Evolutionary conservation across 495 filamentous ascomycete species (phyloP).

Genomic region (Podospora australis): DNA sequence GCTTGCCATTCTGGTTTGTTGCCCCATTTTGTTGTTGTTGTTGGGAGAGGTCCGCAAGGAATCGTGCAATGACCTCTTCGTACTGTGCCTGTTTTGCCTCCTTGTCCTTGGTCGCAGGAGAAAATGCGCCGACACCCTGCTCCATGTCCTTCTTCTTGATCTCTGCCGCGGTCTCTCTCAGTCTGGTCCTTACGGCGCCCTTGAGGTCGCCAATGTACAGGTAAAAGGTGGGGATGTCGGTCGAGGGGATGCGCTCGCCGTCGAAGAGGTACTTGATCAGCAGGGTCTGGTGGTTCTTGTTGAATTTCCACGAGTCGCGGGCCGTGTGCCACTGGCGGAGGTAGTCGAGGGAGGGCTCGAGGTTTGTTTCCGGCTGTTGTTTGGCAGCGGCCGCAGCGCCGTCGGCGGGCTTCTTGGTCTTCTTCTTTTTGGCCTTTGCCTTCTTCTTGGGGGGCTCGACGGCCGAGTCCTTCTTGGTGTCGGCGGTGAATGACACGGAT

Average conservation of each 20-base stretch:
- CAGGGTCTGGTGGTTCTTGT: slow-evolving; percentile 78
- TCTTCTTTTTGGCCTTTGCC: slow-evolving; percentile 31
- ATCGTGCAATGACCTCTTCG: slow-evolving; percentile 45
- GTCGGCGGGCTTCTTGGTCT: slow-evolving; percentile 31
- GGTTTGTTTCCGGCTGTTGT: slow-evolving; percentile 32
- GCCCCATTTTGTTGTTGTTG: slow-evolving; percentile 13
- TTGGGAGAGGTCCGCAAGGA: slow-evolving; percentile 29
- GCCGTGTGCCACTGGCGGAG: slow-evolving; percentile 62
- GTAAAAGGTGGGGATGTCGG: slow-evolving; percentile 57
- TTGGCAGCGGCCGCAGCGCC: no score
- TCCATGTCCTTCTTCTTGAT: slow-evolving; percentile 46
- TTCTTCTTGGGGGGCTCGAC: slow-evolving; percentile 8
- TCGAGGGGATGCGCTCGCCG: slow-evolving; percentile 53
- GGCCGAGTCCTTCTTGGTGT: slow-evolving; percentile 46
- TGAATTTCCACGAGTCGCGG: slow-evolving; percentile 78
- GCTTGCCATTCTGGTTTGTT: slow-evolving; percentile 26
- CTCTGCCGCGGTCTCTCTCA: slow-evolving; percentile 56
- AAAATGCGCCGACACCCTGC: slow-evolving; percentile 34
- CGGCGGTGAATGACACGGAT: slow-evolving; percentile 71
- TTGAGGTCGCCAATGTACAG: slow-evolving; percentile 67
- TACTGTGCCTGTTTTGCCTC: slow-evolving; percentile 46
- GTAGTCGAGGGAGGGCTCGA: slow-evolving; percentile 64
- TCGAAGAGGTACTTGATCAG: slow-evolving; percentile 77
- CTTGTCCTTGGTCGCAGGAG: slow-evolving; percentile 35
- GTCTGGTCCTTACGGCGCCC: slow-evolving; percentile 55